Evolutionary conservation across 1,139 yeast species (phyloP).

Genomic region (Taphrina confusa): DNA sequence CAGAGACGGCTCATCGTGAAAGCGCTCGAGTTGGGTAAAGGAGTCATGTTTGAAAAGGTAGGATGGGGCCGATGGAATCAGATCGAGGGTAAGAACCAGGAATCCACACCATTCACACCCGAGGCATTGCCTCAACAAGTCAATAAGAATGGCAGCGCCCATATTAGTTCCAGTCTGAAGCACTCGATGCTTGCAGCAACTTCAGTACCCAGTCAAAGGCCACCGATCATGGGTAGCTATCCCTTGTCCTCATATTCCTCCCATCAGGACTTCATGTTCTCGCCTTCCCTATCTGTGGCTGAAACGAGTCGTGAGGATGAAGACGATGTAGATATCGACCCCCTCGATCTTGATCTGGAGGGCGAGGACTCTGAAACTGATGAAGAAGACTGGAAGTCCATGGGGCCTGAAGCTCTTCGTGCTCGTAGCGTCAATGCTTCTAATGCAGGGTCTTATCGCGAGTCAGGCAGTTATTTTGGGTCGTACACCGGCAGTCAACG

Average conservation of each 20-base stretch:
- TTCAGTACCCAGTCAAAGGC: background rate
- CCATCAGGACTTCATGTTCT: constrained; percentile 27
- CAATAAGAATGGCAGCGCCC: background rate
- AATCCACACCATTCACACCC: constrained; percentile 17
- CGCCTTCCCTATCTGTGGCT: constrained; percentile 29
- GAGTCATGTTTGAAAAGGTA: constrained; percentile 77
- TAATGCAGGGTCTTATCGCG: constrained; percentile 7
- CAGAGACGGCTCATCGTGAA: constrained; percentile 89
- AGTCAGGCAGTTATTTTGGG: background rate
- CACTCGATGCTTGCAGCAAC: background rate
- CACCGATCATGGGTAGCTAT: constrained; percentile 9
- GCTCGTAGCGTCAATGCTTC: constrained; percentile 11
- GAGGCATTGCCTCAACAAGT: constrained; percentile 25
- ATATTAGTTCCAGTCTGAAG: constrained; percentile 16
- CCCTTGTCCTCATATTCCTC: constrained; percentile 16
- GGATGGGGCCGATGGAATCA: constrained; percentile 99
- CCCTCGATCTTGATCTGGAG: constrained; percentile 35
- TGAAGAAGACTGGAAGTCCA: constrained; percentile 92
- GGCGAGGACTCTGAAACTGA: constrained; percentile 61
- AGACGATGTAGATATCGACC: constrained; percentile 38
- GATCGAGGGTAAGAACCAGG: constrained; percentile 12
- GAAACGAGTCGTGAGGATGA: constrained; percentile 36
- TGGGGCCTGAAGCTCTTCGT: constrained; percentile 64
- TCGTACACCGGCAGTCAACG: constrained; percentile 13
- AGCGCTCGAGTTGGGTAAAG: constrained; percentile 68